Evolutionary conservation across 345 rosid genomes (phyloP).

Genomic region (Cochlearia excelsa): DNA sequence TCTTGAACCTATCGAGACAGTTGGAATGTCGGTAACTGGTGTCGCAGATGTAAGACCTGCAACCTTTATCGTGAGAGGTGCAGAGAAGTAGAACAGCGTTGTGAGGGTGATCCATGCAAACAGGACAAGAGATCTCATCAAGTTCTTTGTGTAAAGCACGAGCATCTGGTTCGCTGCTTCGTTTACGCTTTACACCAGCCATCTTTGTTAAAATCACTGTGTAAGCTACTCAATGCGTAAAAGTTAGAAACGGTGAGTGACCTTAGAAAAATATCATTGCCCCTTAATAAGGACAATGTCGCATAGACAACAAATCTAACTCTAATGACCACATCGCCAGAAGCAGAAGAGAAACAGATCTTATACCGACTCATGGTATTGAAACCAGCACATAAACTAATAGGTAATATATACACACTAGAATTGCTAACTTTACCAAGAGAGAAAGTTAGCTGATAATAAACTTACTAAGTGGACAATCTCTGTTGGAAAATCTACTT

Average conservation of each 20-base stretch:
- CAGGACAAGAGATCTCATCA: slow-evolving; percentile 90
- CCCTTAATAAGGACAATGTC: too few species aligned
- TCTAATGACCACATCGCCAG: too few species aligned
- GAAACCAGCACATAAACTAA: too few species aligned
- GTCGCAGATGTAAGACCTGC: slow-evolving; percentile 88
- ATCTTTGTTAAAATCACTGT: slow-evolving; percentile 71
- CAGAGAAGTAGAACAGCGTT: slow-evolving; percentile 89
- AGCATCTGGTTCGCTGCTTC: slow-evolving; percentile 64
- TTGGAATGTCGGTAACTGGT: slow-evolving; percentile 92
- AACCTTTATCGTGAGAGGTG: slow-evolving; percentile 88
- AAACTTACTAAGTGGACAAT: too few species aligned
- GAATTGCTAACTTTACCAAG: too few species aligned
- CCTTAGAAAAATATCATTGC: too few species aligned
- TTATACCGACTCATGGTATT: too few species aligned
- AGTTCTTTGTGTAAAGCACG: slow-evolving; percentile 67
- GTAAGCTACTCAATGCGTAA: slow-evolving; percentile 57
- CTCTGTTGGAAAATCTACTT: too few species aligned
- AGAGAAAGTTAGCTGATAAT: too few species aligned
- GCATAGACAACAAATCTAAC: too few species aligned
- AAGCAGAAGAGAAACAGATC: too few species aligned
- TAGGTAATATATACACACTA: too few species aligned
- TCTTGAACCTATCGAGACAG: slow-evolving; percentile 84
- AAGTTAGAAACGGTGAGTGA: slow-evolving; percentile 42
- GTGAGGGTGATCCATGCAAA: slow-evolving; percentile 98
- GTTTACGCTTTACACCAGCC: slow-evolving; percentile 93